Evolutionary conservation across 352 stramenopile genomes (phyloP), one percentile per base, ranked within the genome.

Genomic region (Pythium dissimile): DNA sequence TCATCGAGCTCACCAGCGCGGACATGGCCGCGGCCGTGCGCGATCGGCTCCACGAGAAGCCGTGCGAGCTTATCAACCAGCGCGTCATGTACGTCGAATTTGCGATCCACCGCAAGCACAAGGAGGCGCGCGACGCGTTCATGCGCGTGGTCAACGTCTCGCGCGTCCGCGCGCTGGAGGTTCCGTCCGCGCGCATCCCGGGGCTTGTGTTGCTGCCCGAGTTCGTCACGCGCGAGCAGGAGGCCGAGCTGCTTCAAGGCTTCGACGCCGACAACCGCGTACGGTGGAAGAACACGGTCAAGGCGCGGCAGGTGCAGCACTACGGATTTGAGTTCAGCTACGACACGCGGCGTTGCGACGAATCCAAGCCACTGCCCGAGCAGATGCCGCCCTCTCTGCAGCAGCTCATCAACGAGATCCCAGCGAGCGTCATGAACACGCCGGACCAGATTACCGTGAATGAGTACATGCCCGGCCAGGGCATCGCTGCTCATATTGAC

Each of bases 271-370:
- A 86, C 15, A 69, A 79, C 24, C 66, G 75, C 5, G 53, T 30
- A 0, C 69, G 71, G 26, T 94, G 85, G 85, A 67, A 73, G n/a
- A 76, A 80, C 35, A 91, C 80, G 1, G 80, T 94, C 24, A 80
- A 83, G 58, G 80, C 82, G 23, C 82, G 88, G 30, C 84, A 94
- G 49, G 88, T 96, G 55, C 83, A 94, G 70, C 88, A 96, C 64
- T 96, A 88, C 66, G 84, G 87, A 20, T 94, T 81, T 59, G 81
- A 82, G 60, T 96, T 96, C 59, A 88, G 89, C 64, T 96, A 96
- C 63, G 79, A 89, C 28, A 92, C 83, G 30, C 74, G 82, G 0
- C 64, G 73, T 1, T 92, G 81, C 50, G 78, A 92, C 54, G 66
- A 68, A 30, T 50, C 64, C 5, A 26, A 75, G 48, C 77, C 76